Evolutionary conservation across 139 green algal genomes (phyloP), one percentile per base, ranked within the genome.

Genomic region (Coccomyxa sp.): DNA sequence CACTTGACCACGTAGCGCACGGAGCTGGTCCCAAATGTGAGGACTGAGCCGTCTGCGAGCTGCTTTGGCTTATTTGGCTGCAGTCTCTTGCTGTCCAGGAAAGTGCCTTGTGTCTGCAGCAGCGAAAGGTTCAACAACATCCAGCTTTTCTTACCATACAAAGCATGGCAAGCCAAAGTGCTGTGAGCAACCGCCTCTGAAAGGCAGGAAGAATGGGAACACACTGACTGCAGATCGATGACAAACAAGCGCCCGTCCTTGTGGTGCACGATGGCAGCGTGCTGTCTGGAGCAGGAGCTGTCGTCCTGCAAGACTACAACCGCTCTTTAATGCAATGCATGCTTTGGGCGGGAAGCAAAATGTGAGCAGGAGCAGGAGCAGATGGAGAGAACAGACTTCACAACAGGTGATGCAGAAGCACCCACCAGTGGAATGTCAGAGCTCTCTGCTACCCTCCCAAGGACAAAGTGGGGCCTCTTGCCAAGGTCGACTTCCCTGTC

Each of bases 221-320:
- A 68, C 74, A 88, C 83, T 69, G 86, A 88, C 9, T 83, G 68
- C 39, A 95, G 73, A 76, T 95, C 91, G 7, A 95, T 95, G 37
- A 95, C 33, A 64, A 89, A 95, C 14, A 91, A 38, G 6, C 90
- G 84, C 2, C 88, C 90, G 81, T 95, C 90, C 3, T 81, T 37
- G 68, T 94, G 90, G 69, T 93, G 89, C n/a, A 94, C 90, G 0
- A 95, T 58, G 8, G 88, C 91, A 8, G 90, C 91, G 78, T 94
- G 90, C 10, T 85, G 39, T 4, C 86, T 41, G 3, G 77, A 87
- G 40, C 77, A 78, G 18, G 37, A 64, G 24, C 2, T 3, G 36
- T 74, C n/a, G 36, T 7, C 34, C 24, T 55, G 40, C 41, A 78
- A 29, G 44, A 41, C 8, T 27, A 38, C 6, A 55, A 5, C 31